Evolutionary conservation across 2,329 filamentous ascomycete genomes (phyloP).

Genomic region (Ophiosphaerella narmari): DNA sequence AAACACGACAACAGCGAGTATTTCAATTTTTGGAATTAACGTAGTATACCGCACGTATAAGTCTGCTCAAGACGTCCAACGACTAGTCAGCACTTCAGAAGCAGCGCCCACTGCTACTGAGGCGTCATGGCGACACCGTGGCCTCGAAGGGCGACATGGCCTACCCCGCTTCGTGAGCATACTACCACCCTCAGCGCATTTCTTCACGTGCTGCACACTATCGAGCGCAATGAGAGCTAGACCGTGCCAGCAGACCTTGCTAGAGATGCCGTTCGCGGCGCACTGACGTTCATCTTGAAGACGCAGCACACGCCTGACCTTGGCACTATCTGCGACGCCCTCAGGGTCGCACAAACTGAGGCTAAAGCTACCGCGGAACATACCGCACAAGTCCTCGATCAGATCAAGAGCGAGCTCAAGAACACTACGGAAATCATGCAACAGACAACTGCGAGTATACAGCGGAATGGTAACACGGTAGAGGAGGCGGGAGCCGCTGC

Average conservation of each 20-base stretch:
- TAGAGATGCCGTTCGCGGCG: constrained; percentile 8
- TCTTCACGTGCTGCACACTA: background rate
- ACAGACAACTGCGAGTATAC: constrained; percentile 8
- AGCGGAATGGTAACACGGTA: constrained; percentile 13
- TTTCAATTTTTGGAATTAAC: constrained; percentile 8
- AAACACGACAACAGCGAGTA: background rate
- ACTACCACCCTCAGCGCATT: background rate
- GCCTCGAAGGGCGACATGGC: constrained; percentile 7
- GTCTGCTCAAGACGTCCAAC: constrained; percentile 5
- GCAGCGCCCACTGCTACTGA: constrained; percentile 10
- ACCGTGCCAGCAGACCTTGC: constrained; percentile 16
- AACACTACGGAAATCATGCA: constrained; percentile 5
- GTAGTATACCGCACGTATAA: constrained; percentile 8
- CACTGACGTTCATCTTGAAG: constrained; percentile 21
- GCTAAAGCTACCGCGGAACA: constrained; percentile 9
- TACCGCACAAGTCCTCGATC: constrained; percentile 8
- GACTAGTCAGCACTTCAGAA: constrained; percentile 10
- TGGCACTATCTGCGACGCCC: constrained; percentile 10
- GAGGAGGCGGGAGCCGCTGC: constrained; percentile 16
- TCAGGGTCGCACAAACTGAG: constrained; percentile 18
- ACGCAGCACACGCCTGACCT: constrained; percentile 20
- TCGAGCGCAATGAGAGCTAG: constrained; percentile 11
- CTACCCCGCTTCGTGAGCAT: background rate
- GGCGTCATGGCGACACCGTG: constrained; percentile 9
- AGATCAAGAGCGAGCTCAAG: constrained; percentile 13